A percentile compares a stretch with the other conserved stretches of the same genome.
Evolutionary conservation across 106 monocot genomes (phyloP).

Genomic region (Allium cepa): DNA sequence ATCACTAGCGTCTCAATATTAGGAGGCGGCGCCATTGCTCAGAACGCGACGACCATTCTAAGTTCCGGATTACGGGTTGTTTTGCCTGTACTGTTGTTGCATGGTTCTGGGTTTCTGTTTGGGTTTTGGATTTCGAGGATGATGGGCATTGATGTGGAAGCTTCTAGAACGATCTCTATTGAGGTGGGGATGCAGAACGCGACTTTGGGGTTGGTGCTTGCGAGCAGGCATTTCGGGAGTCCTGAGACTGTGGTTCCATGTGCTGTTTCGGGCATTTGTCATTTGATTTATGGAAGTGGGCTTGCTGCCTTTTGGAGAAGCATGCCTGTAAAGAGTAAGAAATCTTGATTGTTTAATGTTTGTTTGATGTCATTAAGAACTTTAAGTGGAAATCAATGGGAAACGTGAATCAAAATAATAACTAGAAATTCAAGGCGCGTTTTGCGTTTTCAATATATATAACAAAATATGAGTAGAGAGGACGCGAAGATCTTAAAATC

Average conservation of each 20-base stretch:
- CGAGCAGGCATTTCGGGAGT: slow-evolving; percentile 64
- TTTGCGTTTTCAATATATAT: too few species aligned
- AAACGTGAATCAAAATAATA: too few species aligned
- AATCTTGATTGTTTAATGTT: background rate
- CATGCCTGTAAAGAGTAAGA: slow-evolving; percentile 13
- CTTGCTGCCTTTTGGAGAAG: slow-evolving; percentile 65
- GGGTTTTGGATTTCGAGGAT: slow-evolving; percentile 44
- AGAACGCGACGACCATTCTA: slow-evolving; percentile 63
- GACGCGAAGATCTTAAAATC: too few species aligned
- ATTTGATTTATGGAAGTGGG: slow-evolving; percentile 64
- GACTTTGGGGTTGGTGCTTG: slow-evolving; percentile 70
- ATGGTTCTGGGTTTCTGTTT: slow-evolving; percentile 59
- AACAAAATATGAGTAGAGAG: too few species aligned
- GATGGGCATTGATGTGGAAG: slow-evolving; percentile 45
- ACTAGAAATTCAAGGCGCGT: too few species aligned
- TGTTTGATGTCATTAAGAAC: too few species aligned
- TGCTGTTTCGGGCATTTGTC: slow-evolving; percentile 76
- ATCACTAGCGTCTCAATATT: slow-evolving; percentile 66
- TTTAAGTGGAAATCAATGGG: too few species aligned
- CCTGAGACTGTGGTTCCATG: slow-evolving; percentile 89
- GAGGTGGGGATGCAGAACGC: slow-evolving; percentile 96
- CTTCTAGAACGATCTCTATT: slow-evolving; percentile 64
- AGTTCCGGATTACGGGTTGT: slow-evolving; percentile 63
- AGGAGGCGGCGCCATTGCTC: slow-evolving; percentile 75
- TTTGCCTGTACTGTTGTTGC: slow-evolving; percentile 34